Conservation (phyloP, 2,329 filamentous ascomycete species). For the Ceratocystis albifundus region DNA sequence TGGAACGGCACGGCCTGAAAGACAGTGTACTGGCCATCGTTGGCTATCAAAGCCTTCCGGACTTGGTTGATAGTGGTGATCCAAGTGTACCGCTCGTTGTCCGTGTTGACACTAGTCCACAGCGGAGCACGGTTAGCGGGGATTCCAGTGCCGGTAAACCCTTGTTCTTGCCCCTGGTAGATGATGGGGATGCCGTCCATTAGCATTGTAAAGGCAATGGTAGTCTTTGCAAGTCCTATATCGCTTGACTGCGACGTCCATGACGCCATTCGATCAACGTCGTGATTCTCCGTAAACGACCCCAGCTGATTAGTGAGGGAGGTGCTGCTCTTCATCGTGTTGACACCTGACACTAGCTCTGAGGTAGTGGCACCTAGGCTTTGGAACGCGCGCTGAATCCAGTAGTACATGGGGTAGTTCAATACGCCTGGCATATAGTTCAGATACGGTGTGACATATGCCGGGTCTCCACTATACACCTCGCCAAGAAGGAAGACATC, state of each 20-base stretch:
- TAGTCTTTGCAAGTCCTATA: constrained; percentile 43
- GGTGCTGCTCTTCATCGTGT: constrained; percentile 45
- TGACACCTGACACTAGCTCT: constrained; percentile 50
- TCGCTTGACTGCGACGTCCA: constrained; percentile 33
- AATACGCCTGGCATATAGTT: constrained; percentile 41
- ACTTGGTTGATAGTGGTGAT: constrained; percentile 22
- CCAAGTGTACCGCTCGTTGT: constrained; percentile 22
- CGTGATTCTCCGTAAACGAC: constrained; percentile 53
- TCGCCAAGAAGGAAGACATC: constrained; percentile 55
- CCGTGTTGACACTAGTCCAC: constrained; percentile 22
- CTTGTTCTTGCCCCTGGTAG: constrained; percentile 52
- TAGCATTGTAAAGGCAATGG: constrained; percentile 25
- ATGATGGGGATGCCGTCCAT: constrained; percentile 45
- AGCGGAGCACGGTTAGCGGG: constrained; percentile 28
- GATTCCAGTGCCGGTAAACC: constrained; percentile 40
- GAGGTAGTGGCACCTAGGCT: constrained; percentile 22
- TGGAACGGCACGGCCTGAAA: constrained; percentile 24
- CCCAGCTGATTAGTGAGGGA: constrained; percentile 36
- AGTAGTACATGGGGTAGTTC: constrained; percentile 29
- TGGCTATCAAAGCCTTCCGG: constrained; percentile 19
- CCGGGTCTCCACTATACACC: constrained; percentile 43
- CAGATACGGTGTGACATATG: constrained; percentile 45
- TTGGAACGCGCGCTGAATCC: constrained; percentile 23
- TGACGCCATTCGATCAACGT: constrained; percentile 45
- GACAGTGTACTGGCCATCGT: constrained; percentile 19